A percentile compares a stretch with the other conserved stretches of the same genome.
phyloP scores from a whole-genome alignment of 78 protist species.

The Dictyostelium purpureum region DNA sequence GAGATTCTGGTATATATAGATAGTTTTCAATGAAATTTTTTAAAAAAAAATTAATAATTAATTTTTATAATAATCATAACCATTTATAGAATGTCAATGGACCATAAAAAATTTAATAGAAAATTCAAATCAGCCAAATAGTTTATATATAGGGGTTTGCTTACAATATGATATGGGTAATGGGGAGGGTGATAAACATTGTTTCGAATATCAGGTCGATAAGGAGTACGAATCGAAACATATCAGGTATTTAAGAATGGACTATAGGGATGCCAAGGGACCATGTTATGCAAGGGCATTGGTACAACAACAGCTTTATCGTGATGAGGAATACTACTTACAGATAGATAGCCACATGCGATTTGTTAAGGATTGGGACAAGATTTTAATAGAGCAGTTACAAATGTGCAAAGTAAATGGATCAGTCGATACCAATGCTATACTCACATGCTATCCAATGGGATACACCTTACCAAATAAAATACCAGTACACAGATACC shows the following conservation, averaged over 20 bases:
- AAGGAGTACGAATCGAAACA: neutral
- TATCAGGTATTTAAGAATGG: neutral
- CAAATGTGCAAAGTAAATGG: neutral
- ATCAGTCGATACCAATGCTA: neutral
- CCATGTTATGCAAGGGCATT: slow-evolving; percentile 81
- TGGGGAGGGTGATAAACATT: slow-evolving; percentile 24
- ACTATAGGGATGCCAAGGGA: slow-evolving; percentile 74
- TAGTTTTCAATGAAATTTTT: neutral
- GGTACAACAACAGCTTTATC: slow-evolving; percentile 61
- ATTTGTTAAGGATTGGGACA: slow-evolving; percentile 71
- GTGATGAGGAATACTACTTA: slow-evolving; percentile 45
- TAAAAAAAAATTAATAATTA: neutral
- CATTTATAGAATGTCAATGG: slow-evolving; percentile 68
- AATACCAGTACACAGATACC: slow-evolving; percentile 18
- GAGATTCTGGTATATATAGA: slow-evolving; percentile 46
- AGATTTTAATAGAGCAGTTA: neutral
- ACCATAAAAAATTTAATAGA: slow-evolving; percentile 69
- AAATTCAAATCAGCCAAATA: slow-evolving; percentile 28
- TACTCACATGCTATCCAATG: slow-evolving; percentile 79
- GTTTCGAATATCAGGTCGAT: neutral
- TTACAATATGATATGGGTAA: slow-evolving; percentile 71
- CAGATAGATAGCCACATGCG: slow-evolving; percentile 87
- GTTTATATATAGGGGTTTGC: slow-evolving; percentile 59
- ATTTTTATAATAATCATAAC: neutral
- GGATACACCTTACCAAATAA: slow-evolving; percentile 58